These are phyloP conservation scores for Lophiotrema nucula DNA, from an alignment of 495 filamentous ascomycete species.

Conservation along the genomic window DNA sequence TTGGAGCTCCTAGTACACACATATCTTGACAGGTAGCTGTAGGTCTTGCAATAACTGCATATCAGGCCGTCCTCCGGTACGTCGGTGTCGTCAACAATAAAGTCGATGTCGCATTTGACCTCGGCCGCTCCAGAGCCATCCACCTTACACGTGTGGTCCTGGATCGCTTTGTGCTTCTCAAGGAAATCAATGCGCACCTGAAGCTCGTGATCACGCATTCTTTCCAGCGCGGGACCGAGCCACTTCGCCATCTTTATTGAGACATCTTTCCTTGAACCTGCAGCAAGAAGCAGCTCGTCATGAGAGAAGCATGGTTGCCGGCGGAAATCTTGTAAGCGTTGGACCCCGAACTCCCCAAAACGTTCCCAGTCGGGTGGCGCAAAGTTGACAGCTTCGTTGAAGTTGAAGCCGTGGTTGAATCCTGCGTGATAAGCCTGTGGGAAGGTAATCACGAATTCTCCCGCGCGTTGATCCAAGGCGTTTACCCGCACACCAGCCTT, in stretches of 20 bases:
- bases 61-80: slow-evolving; percentile 79
- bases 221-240: slow-evolving; percentile 81
- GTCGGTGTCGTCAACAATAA: slow-evolving; percentile 28
- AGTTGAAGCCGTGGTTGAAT: slow-evolving; percentile 78
- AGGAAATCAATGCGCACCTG: slow-evolving; percentile 65
- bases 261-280: slow-evolving; percentile 65
- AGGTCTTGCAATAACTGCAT: slow-evolving; percentile 88
- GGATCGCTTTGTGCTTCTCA: slow-evolving; percentile 58
- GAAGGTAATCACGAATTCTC: slow-evolving; percentile 88
- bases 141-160: slow-evolving; percentile 50
- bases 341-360: slow-evolving; percentile 81
- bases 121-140: slow-evolving; percentile 37
- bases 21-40: slow-evolving; percentile 87
- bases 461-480: slow-evolving; percentile 87
- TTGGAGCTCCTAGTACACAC: slow-evolving; percentile 75
- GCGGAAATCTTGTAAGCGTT: slow-evolving; percentile 82
- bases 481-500: slow-evolving; percentile 94
- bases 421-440: slow-evolving; percentile 48
- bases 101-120: slow-evolving; percentile 31
- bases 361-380: slow-evolving; percentile 97
- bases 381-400: slow-evolving; percentile 99
- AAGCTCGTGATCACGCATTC: slow-evolving; percentile 71
- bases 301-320: slow-evolving; percentile 96
- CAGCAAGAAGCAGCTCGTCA: slow-evolving; percentile 91
- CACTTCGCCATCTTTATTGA: slow-evolving; percentile 94